These are phyloP conservation scores for Volvox africanus DNA, from an alignment of 139 green algal species.

Conservation along the genomic window DNA sequence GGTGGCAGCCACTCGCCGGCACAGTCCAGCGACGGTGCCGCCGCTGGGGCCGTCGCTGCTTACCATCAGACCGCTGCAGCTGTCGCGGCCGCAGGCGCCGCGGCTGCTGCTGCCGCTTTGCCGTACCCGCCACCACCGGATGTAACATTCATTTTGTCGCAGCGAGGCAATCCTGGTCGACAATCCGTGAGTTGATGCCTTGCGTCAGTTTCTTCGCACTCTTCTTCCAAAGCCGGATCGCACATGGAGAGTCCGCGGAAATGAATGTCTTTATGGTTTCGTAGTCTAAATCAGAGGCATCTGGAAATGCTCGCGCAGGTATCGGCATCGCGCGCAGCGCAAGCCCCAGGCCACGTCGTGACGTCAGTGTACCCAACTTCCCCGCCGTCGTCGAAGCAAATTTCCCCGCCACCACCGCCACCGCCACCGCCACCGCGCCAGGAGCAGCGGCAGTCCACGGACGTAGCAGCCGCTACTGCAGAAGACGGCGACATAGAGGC, in stretches of 20 bases:
- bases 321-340: no score
- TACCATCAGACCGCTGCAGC: not conserved
- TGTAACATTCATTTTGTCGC: no score
- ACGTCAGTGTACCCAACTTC: constrained; percentile 22
- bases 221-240: no score
- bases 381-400: not conserved
- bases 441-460: not conserved
- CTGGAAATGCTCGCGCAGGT: no score
- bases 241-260: no score
- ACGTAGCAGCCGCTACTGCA: no score
- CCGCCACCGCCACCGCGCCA: not conserved
- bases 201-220: no score
- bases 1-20: not conserved
- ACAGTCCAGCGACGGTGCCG: not conserved
- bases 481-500: not conserved
- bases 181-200: no score
- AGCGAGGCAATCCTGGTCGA: no score
- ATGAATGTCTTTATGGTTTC: no score
- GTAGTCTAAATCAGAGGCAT: no score
- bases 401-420: not conserved
- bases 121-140: constrained; percentile 25
- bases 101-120: not conserved
- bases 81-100: not conserved
- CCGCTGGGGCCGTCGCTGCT: not conserved
- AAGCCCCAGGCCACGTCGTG: not conserved